Evolutionary conservation across 164 flowering plant species (phyloP).

Genomic region (Malania oleifera): DNA sequence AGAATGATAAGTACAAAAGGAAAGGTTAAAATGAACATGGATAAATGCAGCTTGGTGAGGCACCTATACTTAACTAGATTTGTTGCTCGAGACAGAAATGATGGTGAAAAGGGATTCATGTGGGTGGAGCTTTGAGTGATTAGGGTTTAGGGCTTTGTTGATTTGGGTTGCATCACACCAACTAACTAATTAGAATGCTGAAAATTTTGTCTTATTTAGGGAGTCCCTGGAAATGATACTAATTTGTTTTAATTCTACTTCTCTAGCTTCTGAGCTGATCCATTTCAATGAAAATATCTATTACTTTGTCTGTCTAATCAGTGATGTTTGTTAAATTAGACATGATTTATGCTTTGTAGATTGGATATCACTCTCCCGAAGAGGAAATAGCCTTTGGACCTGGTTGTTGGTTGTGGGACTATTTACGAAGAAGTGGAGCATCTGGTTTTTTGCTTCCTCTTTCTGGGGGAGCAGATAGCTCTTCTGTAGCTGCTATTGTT

Average conservation of each 20-base stretch:
- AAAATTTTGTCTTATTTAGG: too few relatives aligned
- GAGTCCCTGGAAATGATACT: too few relatives aligned
- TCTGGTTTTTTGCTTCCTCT: conserved; percentile 98
- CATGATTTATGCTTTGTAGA: conserved; percentile 32
- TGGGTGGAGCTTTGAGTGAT: too few relatives aligned
- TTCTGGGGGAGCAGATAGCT: conserved; percentile 99
- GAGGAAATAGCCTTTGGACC: conserved; percentile 99
- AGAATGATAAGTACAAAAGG: too few relatives aligned
- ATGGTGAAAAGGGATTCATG: too few relatives aligned
- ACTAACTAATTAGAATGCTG: too few relatives aligned
- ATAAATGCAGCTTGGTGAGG: background rate
- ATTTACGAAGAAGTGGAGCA: conserved; percentile 94
- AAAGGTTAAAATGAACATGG: too few relatives aligned
- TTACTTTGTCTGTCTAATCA: background rate
- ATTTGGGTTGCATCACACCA: too few relatives aligned
- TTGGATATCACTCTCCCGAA: conserved; percentile 77
- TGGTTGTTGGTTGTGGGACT: conserved; percentile 97
- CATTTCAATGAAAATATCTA: background rate
- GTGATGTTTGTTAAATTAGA: background rate
- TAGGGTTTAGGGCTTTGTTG: too few relatives aligned
- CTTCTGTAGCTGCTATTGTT: conserved; percentile 96
- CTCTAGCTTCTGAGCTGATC: background rate
- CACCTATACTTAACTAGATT: background rate
- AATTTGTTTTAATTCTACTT: too few relatives aligned
- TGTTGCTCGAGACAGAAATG: too few relatives aligned